Conservation (phyloP, 208 protist genomes). For the Trypanosomatidae sp. region DNA sequence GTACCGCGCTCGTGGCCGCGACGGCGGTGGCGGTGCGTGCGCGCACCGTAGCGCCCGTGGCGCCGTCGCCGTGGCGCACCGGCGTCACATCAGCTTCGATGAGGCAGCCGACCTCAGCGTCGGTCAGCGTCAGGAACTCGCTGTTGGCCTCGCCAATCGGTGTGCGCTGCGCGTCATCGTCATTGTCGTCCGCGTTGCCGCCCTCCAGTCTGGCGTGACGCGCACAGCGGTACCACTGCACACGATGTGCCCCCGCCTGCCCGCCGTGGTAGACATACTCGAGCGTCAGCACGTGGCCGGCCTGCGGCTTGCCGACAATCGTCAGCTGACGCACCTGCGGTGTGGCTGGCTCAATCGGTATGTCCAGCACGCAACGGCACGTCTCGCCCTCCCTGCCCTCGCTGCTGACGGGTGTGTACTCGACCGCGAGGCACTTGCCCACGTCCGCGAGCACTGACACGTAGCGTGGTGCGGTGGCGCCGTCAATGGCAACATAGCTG, state of each 20-base stretch:
- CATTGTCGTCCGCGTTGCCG: no score
- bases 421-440: conserved; percentile 76
- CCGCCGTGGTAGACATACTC: conserved; percentile 80
- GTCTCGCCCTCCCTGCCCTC: conserved; percentile 79
- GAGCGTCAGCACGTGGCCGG: conserved; percentile 56
- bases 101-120: conserved; percentile 67
- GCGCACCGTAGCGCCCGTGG: conserved; percentile 38
- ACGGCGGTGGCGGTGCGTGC: no score
- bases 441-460: conserved; percentile 70
- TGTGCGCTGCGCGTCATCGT: conserved; percentile 32
- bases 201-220: conserved; percentile 13
- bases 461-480: conserved; percentile 69
- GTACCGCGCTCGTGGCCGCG: no score
- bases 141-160: conserved; percentile 64
- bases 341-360: conserved; percentile 56
- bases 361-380: conserved; percentile 81
- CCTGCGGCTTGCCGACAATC: conserved; percentile 58
- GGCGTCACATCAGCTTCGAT: conserved; percentile 82
- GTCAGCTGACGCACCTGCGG: conserved; percentile 40
- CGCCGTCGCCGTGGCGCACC: conserved; percentile 71
- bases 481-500: conserved; percentile 69
- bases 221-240: conserved; percentile 84
- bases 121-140: conserved; percentile 37
- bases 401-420: conserved; percentile 83
- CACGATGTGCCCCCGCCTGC: conserved; percentile 58